Base-by-base conservation (phyloP, 768 basidiomycete species). In the Rhizopogon salebrosus region DNA sequence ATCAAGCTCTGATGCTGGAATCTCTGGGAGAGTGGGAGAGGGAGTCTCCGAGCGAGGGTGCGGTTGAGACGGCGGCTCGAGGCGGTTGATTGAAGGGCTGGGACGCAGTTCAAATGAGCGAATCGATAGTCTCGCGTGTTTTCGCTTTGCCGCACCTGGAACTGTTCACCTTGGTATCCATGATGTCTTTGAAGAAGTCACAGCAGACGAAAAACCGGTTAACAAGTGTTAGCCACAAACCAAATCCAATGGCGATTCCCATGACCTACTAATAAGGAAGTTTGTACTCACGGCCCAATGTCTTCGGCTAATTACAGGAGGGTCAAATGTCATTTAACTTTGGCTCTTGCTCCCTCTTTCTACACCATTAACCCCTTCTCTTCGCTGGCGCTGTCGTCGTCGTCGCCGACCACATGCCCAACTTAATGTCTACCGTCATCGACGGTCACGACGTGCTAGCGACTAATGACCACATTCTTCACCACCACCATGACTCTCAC, bases 1-100 rank as follows among this genome's bases (percentile, higher is more conserved):
- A 54, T 73, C 72, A 55, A 80, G 67, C 52, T 75, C 73, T 43
- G 73, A 52, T 18, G 67, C 62, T 48, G 82, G 82, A 56, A 85
- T 82, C 56, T 81, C 77, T 55, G 83, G 82, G 49, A 75, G 65
- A 22, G 64, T 51, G 50, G 70, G 72, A 53, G 69, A 70, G 52
- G 70, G 60, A 0, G 67, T 34, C 8, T 46, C 20, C 3, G 45
- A 57, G 53, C 62, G 67, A 54, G 58, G 55, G 11, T 39, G 13
- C 18, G 31, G 60, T 41, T 51, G 48, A 52, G 40, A 27, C 46
- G 53, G 51, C 26, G 60, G 58, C 49, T 56, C 57, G 42, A 64
- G 56, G 55, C 52, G 56, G 40, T 62, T 43, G 14, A 52, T 29
- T 49, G 31, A 57, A 52, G 52, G 57, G 14, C 68, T 68, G 55